Conservation (phyloP, 2,329 filamentous ascomycete genomes). For the Fusarium setosum region DNA sequence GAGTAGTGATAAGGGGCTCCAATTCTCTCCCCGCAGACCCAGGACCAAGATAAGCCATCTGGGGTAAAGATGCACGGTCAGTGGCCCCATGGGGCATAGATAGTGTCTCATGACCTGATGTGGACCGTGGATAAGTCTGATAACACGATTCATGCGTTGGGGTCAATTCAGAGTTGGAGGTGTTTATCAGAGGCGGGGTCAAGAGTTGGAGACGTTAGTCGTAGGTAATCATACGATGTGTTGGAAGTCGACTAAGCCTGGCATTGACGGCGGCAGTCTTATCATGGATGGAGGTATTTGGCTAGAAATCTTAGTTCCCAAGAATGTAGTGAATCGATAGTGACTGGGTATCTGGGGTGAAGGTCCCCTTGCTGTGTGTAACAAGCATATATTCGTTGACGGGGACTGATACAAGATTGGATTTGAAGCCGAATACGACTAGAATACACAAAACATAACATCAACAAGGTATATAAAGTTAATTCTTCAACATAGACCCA, state of each 20-base stretch:
- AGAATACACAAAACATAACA: no score
- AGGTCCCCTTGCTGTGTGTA: no score
- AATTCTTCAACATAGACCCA: not conserved
- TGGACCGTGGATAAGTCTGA: not conserved
- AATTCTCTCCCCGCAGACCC: conserved; percentile 2
- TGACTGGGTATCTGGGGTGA: no score
- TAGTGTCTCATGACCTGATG: not conserved
- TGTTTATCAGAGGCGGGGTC: not conserved
- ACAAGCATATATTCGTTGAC: no score
- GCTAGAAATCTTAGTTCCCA: no score
- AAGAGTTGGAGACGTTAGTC: not conserved
- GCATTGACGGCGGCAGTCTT: no score
- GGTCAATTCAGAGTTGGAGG: not conserved
- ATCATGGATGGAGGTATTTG: not conserved
- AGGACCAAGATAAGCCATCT: conserved; percentile 22
- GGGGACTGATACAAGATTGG: not conserved
- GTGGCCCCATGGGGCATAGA: conserved; percentile 3
- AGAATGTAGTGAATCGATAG: no score
- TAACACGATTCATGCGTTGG: not conserved
- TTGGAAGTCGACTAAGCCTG: not conserved
- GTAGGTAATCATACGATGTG: not conserved
- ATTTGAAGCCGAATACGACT: no score
- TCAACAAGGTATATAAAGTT: no score
- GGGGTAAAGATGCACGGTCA: conserved; percentile 8
- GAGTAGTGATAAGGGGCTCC: no score